Evolutionary conservation across 805 yeast genomes (phyloP).

Genomic region (Sungouiella thailandica): DNA sequence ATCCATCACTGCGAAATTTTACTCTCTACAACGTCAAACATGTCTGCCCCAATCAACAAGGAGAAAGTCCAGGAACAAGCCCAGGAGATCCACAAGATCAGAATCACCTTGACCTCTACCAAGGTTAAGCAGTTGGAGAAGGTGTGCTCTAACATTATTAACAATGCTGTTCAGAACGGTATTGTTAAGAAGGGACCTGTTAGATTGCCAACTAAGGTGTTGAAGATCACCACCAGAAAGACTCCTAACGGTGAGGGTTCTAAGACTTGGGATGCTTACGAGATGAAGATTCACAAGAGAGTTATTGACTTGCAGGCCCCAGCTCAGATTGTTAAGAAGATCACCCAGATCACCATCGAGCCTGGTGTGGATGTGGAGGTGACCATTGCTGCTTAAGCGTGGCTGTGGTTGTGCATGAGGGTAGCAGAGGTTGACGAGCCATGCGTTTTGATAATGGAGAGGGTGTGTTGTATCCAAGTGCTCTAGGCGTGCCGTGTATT

Average conservation of each 20-base stretch:
- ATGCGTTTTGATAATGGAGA: neutral
- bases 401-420: neutral
- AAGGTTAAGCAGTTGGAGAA: conserved; percentile 97
- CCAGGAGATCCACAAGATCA: conserved; percentile 89
- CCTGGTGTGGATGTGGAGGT: conserved; percentile 99
- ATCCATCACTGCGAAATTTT: conserved; percentile 10
- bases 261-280: conserved; percentile 99
- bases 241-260: conserved; percentile 99
- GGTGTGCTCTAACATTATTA: conserved; percentile 86
- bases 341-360: conserved; percentile 96
- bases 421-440: conserved; percentile 10
- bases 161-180: conserved; percentile 77
- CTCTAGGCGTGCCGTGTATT: conserved; percentile 62
- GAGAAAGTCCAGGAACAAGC: conserved; percentile 84
- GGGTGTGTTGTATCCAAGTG: conserved; percentile 32
- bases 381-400: conserved; percentile 74
- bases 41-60: conserved; percentile 77
- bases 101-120: conserved; percentile 98
- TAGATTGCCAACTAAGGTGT: conserved; percentile 99
- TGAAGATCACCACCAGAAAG: conserved; percentile 98
- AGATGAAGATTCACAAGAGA: conserved; percentile 99
- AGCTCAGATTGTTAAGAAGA: conserved; percentile 86
- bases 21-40: conserved; percentile 40
- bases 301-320: conserved; percentile 97
- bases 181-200: conserved; percentile 98